Percentiles rank a stretch among this genome's conserved stretches.
Conservation (phyloP, 306 rosid genomes). For the cucumber (Cucumis sativus) region Cucumber_9930_V3 NC_026658.2:19678501-19679000, state of each 20-base stretch:
- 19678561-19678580: neutral
- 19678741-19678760: neutral
- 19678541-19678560: neutral
- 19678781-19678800: neutral
- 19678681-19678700: neutral
- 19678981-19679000: too few species aligned
- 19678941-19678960: too few species aligned
- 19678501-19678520: neutral
- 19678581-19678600: neutral
- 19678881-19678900: neutral
- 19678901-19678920: neutral
- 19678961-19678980: too few species aligned
- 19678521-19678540: neutral
- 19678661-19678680: slow-evolving; percentile 46
- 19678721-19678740: neutral
- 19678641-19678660: slow-evolving; percentile 95
- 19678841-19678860: neutral
- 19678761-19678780: neutral
- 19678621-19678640: slow-evolving; percentile 91
- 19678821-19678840: neutral
- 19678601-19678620: neutral
- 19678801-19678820: neutral
- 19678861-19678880: neutral
- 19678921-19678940: too few species aligned
- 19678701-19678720: neutral